Conservation (phyloP, 257 asterid species). For the Solanum okadae region DNA sequence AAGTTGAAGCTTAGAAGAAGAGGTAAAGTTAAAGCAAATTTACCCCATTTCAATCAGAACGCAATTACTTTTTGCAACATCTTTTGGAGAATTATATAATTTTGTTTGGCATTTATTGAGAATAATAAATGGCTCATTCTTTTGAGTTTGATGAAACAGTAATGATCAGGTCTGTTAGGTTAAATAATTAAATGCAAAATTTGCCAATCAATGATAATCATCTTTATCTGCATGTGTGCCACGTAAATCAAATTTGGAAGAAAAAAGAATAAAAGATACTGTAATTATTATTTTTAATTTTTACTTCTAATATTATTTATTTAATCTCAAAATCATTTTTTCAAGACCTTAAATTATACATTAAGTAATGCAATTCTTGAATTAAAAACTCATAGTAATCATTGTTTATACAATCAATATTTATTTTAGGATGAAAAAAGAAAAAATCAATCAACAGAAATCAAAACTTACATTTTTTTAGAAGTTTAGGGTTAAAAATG, state of each 20-base stretch:
- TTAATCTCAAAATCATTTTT: neutral
- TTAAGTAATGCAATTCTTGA: neutral
- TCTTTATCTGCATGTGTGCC: neutral
- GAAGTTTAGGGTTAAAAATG: neutral
- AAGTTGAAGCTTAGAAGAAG: neutral
- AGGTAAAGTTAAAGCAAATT: neutral
- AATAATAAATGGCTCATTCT: neutral
- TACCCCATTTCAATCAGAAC: neutral
- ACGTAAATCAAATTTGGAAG: neutral
- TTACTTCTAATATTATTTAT: neutral
- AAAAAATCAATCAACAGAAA: neutral
- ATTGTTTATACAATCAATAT: no score
- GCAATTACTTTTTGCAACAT: neutral
- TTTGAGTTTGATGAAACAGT: neutral
- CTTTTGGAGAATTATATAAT: neutral
- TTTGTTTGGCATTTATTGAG: neutral
- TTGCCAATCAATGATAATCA: neutral
- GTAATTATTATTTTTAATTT: neutral
- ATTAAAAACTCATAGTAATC: no score
- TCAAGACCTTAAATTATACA: neutral
- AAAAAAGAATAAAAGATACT: neutral
- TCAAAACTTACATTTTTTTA: neutral
- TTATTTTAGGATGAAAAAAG: neutral
- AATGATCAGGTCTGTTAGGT: slow-evolving; percentile 1
- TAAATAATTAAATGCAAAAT: neutral